A percentile compares a stretch with the other conserved stretches of the same genome.
Conservation (phyloP, 768 basidiomycete genomes). For the Auricularia cornea region DNA sequence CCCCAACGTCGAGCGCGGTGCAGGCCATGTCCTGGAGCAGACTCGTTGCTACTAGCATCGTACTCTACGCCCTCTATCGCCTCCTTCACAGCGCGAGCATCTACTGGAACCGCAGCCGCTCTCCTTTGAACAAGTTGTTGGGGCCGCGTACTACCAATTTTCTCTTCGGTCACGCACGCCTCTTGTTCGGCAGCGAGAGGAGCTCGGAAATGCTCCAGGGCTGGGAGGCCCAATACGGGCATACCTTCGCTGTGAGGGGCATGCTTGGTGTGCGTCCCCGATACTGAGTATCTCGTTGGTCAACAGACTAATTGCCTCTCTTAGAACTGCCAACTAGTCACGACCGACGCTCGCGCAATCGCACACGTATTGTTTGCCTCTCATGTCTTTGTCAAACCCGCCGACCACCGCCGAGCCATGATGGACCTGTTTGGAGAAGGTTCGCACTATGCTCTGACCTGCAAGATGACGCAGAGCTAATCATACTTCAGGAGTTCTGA, state of each 20-base stretch:
- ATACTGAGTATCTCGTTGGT: too few species aligned
- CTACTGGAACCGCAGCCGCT: background rate
- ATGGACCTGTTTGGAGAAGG: conserved; percentile 31
- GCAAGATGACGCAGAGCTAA: background rate
- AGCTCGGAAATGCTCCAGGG: background rate
- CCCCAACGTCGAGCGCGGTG: too few species aligned
- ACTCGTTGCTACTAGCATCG: too few species aligned
- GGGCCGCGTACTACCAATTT: background rate
- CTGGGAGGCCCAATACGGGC: background rate
- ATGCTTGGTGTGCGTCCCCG: background rate
- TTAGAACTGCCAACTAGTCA: conserved; percentile 36
- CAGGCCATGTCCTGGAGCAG: too few species aligned
- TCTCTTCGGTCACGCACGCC: background rate
- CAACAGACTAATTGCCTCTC: background rate
- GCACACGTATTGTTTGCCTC: conserved; percentile 54
- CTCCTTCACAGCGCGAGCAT: too few species aligned
- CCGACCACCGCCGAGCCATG: conserved; percentile 29
- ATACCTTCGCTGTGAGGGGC: background rate
- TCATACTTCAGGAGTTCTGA: background rate
- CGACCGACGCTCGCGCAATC: conserved; percentile 53
- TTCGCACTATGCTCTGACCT: background rate
- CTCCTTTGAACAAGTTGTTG: background rate
- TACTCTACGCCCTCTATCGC: too few species aligned
- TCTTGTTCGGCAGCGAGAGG: background rate
- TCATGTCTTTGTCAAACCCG: conserved; percentile 49